Evolutionary conservation across 2,329 filamentous ascomycete species (phyloP).

Genomic region (Paramyrothecium roridum): DNA sequence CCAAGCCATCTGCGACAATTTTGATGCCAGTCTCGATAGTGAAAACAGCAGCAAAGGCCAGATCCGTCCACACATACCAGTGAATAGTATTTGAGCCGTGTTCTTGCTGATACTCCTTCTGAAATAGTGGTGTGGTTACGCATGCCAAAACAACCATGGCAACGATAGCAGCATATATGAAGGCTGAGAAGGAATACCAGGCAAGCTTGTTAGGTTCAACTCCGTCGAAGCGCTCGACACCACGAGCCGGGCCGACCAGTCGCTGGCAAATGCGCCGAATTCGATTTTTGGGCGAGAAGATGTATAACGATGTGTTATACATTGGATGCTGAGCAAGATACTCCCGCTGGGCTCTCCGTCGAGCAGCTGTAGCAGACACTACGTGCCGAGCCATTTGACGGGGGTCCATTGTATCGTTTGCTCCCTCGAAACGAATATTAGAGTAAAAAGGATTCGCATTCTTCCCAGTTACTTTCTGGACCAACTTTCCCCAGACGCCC

Average conservation of each 20-base stretch:
- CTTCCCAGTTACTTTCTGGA: slow-evolving; percentile 53
- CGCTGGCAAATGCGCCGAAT: slow-evolving; percentile 81
- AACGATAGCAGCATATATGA: slow-evolving; percentile 91
- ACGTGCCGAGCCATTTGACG: slow-evolving; percentile 88
- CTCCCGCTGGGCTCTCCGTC: slow-evolving; percentile 85
- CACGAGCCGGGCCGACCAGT: slow-evolving; percentile 87
- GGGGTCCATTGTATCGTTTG: slow-evolving; percentile 78
- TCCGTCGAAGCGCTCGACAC: slow-evolving; percentile 82
- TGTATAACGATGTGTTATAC: slow-evolving; percentile 89
- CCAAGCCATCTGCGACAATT: slow-evolving; percentile 88
- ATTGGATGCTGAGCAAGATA: slow-evolving; percentile 82
- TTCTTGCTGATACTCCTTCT: slow-evolving; percentile 75
- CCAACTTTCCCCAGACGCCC: slow-evolving; percentile 58
- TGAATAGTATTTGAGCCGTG: slow-evolving; percentile 62
- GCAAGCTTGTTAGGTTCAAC: slow-evolving; percentile 82
- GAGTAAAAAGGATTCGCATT: slow-evolving; percentile 97
- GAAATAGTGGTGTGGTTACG: slow-evolving; percentile 89
- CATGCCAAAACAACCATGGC: slow-evolving; percentile 98
- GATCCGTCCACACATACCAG: slow-evolving; percentile 95
- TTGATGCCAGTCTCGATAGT: slow-evolving; percentile 85
- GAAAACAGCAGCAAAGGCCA: slow-evolving; percentile 86
- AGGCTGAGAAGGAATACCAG: slow-evolving; percentile 91
- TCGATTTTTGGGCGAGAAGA: slow-evolving; percentile 77
- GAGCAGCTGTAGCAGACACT: slow-evolving; percentile 75
- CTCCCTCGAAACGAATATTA: slow-evolving; percentile 63